A percentile compares a stretch with the other conserved stretches of the same genome.
phyloP scores from a whole-genome alignment of 2,329 filamentous ascomycete genomes.

The Ascochyta clinopodiicola region DNA sequence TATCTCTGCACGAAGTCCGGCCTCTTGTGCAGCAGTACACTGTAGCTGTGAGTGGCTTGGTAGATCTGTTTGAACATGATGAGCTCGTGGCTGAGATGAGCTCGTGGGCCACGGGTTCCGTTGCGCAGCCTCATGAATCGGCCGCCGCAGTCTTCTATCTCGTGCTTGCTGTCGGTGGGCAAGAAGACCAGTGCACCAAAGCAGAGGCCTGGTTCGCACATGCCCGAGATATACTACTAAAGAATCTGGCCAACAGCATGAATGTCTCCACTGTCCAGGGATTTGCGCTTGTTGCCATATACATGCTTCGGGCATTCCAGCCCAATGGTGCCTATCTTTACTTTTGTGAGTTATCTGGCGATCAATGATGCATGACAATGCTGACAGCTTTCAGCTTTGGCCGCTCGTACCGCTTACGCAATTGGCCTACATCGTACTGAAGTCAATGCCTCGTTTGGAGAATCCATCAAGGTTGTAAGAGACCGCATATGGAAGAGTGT shows the following conservation, averaged over 20 bases:
- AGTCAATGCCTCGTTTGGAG: constrained; percentile 58
- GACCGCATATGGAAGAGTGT: constrained; percentile 62
- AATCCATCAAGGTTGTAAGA: constrained; percentile 49
- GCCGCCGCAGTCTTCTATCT: constrained; percentile 59
- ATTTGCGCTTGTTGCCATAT: constrained; percentile 59
- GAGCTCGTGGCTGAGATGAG: constrained; percentile 39
- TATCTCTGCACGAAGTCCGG: constrained; percentile 44
- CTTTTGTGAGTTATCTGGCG: constrained; percentile 43
- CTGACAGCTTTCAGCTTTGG: constrained; percentile 41
- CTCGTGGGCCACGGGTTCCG: constrained; percentile 30
- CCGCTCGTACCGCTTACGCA: constrained; percentile 60
- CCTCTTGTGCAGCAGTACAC: constrained; percentile 49
- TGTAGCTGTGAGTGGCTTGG: constrained; percentile 56
- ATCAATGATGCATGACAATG: neutral
- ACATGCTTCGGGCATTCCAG: constrained; percentile 59
- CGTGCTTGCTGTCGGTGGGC: constrained; percentile 58
- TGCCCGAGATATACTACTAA: constrained; percentile 54
- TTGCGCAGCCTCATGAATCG: constrained; percentile 46
- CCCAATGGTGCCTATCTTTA: constrained; percentile 62
- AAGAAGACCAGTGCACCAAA: constrained; percentile 50
- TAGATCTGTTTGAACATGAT: constrained; percentile 56
- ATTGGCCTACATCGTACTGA: constrained; percentile 61
- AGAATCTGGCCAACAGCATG: constrained; percentile 57
- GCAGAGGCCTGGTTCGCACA: constrained; percentile 58
- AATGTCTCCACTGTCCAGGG: constrained; percentile 60